Base-by-base conservation (phyloP, 176 grass and related monocot species). In the Chrysopogon serrulatus region DNA sequence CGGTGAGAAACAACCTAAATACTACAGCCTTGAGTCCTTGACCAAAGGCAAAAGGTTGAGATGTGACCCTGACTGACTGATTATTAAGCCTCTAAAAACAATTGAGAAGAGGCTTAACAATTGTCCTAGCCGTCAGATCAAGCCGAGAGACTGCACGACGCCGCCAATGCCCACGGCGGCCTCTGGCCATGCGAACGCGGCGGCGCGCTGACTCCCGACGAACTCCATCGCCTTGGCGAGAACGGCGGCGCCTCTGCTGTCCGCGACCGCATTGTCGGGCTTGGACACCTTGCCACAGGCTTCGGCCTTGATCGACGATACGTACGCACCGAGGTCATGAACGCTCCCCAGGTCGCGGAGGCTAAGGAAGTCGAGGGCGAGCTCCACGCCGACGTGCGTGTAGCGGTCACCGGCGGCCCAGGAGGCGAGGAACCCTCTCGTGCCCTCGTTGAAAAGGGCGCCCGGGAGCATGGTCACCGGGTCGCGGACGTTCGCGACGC, bases 341-440 rank as follows among this genome's bases (percentile, higher is more conserved):
- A 94, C 84, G 79, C 71, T 69, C 21, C 57, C 85, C 18, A 51
- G 76, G 84, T 91, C 73, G 10, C 73, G 24, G 21, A 87, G 12
- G 6, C 63, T 54, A 33, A 94, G 84, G 76, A 94, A 87, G 63
- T 94, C 86, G 72, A 94, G 43, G 15, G 84, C 67, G 13, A 94
- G 77, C 75, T 94, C 92, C 2, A 91, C 80, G 17, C 89, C 92
- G 48, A 94, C 89, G 78, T 94, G 92, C 4, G 76, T 74, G 63
- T 94, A 94, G 56, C 83, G 73, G 5, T 65, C 77, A 36, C 68
- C 19, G 57, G 24, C 24, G 57, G 57, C 59, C 71, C 77, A 87
- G 14, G 83, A 54, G 31, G 51, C 30, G 65, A 61, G n/a, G 26
- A 86, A 31, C 39, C 21, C 45, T 4, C 44, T 64, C 21, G 74